phyloP scores from a whole-genome alignment of 2,329 filamentous ascomycete species.

The Thermoascus crustaceus region DNA sequence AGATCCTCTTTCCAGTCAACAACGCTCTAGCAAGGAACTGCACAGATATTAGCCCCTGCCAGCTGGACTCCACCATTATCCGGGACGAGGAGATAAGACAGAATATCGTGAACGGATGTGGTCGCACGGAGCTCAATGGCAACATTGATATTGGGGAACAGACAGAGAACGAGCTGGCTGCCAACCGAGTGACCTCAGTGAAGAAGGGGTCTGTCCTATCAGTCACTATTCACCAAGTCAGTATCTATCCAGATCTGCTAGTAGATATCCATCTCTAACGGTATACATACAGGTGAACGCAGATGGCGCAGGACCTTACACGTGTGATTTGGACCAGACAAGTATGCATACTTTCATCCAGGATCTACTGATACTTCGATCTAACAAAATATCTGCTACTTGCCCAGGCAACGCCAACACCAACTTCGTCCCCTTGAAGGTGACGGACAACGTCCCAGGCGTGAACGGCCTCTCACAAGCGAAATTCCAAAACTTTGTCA shows the following conservation, averaged over 20 bases:
- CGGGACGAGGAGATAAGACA: constrained; percentile 27
- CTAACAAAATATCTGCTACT: too few relatives aligned
- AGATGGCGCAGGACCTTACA: not conserved
- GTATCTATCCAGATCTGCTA: not conserved
- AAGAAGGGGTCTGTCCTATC: not conserved
- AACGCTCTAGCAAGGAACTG: constrained; percentile 24
- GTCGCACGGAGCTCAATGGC: constrained; percentile 26
- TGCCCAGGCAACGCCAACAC: too few relatives aligned
- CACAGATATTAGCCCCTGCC: constrained; percentile 29
- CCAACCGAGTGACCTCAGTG: constrained; percentile 15
- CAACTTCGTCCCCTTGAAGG: not conserved
- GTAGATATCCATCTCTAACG: not conserved
- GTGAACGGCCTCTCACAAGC: not conserved
- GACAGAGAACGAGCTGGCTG: constrained; percentile 28
- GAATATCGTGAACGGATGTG: constrained; percentile 31
- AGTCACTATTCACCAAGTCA: not conserved
- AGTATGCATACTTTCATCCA: not conserved
- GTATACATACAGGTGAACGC: not conserved
- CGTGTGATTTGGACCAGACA: constrained; percentile 1
- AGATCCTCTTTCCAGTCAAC: not conserved
- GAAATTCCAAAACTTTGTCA: not conserved
- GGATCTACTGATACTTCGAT: not conserved
- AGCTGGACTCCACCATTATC: constrained; percentile 30
- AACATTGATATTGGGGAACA: constrained; percentile 33
- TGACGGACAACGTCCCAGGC: not conserved